Evolutionary conservation across 129 eudicot genomes (phyloP).

Genomic region (Tagetes patula): DNA sequence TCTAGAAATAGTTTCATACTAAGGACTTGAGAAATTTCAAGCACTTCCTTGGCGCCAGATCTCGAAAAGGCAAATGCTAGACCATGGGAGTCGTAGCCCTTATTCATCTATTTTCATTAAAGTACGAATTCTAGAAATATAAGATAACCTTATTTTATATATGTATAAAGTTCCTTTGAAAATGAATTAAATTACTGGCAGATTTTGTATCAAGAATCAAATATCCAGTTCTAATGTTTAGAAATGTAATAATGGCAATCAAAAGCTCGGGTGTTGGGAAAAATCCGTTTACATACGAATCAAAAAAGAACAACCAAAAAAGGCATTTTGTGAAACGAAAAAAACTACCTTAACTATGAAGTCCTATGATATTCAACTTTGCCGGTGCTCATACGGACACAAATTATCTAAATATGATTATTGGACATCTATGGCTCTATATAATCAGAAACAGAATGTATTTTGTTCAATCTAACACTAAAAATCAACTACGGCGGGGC

Average conservation of each 20-base stretch:
- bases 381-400: neutral
- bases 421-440: neutral
- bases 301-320: neutral
- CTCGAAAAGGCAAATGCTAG: neutral
- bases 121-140: neutral
- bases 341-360: neutral
- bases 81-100: neutral
- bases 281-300: neutral
- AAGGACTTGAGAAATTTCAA: neutral
- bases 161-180: neutral
- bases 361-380: neutral
- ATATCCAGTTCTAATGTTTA: neutral
- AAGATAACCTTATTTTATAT: neutral
- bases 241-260: neutral
- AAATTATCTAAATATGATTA: neutral
- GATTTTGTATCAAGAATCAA: slow-evolving; percentile 7
- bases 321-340: neutral
- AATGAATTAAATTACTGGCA: neutral
- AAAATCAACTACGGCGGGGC: neutral
- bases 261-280: neutral
- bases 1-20: neutral
- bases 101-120: neutral
- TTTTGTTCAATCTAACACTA: slow-evolving; percentile 3
- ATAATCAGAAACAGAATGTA: neutral
- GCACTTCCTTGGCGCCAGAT: neutral